Base-by-base conservation (phyloP, 768 basidiomycete species). In the Leccinum incarnatum region DNA sequence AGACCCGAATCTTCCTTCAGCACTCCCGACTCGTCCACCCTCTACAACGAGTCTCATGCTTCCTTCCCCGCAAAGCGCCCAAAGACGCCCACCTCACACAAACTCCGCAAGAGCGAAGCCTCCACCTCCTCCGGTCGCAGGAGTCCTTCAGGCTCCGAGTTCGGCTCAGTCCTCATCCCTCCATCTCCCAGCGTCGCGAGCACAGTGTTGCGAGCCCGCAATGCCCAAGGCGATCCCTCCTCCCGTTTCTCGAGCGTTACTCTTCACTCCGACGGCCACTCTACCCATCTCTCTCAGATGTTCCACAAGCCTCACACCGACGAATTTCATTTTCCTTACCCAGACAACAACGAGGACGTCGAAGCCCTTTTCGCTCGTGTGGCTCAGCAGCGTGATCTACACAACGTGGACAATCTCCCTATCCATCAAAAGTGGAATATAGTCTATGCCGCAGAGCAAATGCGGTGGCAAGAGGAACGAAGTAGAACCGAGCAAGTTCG, bases 401-500 rank as follows among this genome's bases (percentile, higher is more conserved):
- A 74, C 11, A 83, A 84, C 25, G 74, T 88, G 27, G 82, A 83
- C 9, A 74, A 80, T 59, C 76, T 92, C 57, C 66, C 83, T 15
- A 80, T 91, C 23, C 89, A 93, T 30, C 91, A 93, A 72, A 98
- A 98, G 75, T 99, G 96, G 95, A 79, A 80, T 62, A 84, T 98
- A 69, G 89, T 99, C 6, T 83, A 88, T 69, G 91, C 85, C 58
- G 88, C 91, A 63, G 89, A 91, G 65, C 87, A 89, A 55, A 79
- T 88, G 54, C 82, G 89, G 46, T 93, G 89, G 87, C 84, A 83
- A 64, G 85, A 88, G 50, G 86, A 87, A 65, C 84, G 82, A 66
- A 81, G 77, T 61, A 80, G 85, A 64, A 83, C 86, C 61, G 84
- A 85, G 56, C 84, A 86, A 65, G 74, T 79, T 21, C 82, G 77